Conservation (phyloP, 805 yeast genomes). For the Pichia cephalocereana region DNA sequence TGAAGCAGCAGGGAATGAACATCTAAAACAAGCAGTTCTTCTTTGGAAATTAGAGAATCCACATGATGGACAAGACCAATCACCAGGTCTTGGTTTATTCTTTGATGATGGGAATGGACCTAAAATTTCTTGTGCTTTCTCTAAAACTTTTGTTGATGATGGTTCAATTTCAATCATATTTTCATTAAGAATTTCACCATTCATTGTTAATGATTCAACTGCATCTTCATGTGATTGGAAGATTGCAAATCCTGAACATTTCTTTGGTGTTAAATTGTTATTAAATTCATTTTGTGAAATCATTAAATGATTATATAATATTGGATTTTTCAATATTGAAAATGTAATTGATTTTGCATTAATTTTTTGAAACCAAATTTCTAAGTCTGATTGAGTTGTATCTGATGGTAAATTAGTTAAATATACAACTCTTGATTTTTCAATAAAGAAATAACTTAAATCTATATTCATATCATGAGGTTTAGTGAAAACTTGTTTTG, state of each 20-base stretch:
- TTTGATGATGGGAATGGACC: slow-evolving; percentile 78
- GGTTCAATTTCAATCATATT: slow-evolving; percentile 79
- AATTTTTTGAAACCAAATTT: slow-evolving; percentile 82
- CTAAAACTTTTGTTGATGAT: slow-evolving; percentile 68
- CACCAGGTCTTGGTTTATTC: slow-evolving; percentile 92
- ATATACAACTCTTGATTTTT: slow-evolving; percentile 69
- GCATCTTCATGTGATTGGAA: slow-evolving; percentile 85
- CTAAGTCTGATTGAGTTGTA: slow-evolving; percentile 84
- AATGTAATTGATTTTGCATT: slow-evolving; percentile 84
- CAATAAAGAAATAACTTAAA: slow-evolving; percentile 53
- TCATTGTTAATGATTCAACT: slow-evolving; percentile 63
- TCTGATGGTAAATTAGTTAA: slow-evolving; percentile 76
- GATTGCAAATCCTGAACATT: slow-evolving; percentile 73
- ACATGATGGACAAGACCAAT: slow-evolving; percentile 96
- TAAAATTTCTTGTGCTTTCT: slow-evolving; percentile 71
- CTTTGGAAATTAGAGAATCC: slow-evolving; percentile 93
- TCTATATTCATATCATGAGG: slow-evolving; percentile 79
- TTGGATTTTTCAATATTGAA: slow-evolving; percentile 51
- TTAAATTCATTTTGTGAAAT: not conserved
- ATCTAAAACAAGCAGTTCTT: slow-evolving; percentile 87
- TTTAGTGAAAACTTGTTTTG: slow-evolving; percentile 36
- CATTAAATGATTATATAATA: slow-evolving; percentile 6
- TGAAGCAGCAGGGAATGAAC: slow-evolving; percentile 77
- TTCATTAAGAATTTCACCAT: slow-evolving; percentile 68
- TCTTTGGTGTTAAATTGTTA: not conserved